A percentile compares a stretch with the other conserved stretches of the same genome.
Conservation (phyloP, 176 grass and related monocot species). For the sorghum (Sorghum bicolor) region DNA sequence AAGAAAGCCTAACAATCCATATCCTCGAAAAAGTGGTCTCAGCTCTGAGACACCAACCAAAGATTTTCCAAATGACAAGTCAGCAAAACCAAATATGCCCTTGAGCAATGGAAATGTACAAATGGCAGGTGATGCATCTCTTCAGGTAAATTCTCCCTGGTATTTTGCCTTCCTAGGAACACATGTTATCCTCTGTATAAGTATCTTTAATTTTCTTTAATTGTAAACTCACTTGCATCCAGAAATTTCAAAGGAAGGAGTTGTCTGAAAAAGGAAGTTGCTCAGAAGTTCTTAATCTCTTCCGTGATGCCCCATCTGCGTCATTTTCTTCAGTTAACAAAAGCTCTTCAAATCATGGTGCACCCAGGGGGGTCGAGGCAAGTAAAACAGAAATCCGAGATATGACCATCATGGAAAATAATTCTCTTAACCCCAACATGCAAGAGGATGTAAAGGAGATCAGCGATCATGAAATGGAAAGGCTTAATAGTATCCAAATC, state of each 20-base stretch:
- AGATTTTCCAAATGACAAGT: constrained; percentile 42
- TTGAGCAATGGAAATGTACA: constrained; percentile 32
- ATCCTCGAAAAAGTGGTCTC: constrained; percentile 70
- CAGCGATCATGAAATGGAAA: constrained; percentile 42
- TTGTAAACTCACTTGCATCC: constrained; percentile 36
- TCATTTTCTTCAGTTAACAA: constrained; percentile 87
- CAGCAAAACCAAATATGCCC: constrained; percentile 47
- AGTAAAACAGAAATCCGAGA: constrained; percentile 41
- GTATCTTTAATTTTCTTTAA: constrained; percentile 35
- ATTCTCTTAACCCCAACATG: constrained; percentile 7
- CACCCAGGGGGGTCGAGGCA: constrained; percentile 25
- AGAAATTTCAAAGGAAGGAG: constrained; percentile 57
- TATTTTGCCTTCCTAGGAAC: constrained; percentile 14
- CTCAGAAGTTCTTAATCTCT: constrained; percentile 81
- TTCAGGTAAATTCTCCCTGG: constrained; percentile 52
- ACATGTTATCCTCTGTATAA: constrained; percentile 17
- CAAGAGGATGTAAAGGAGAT: constrained; percentile 34
- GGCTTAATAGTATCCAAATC: constrained; percentile 21
- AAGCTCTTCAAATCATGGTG: constrained; percentile 49
- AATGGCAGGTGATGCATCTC: constrained; percentile 35
- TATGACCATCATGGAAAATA: constrained; percentile 43
- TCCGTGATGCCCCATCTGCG: constrained; percentile 56
- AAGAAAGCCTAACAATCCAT: constrained; percentile 86
- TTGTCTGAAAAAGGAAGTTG: constrained; percentile 57
- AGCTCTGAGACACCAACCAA: constrained; percentile 24